A percentile compares a stretch with the other conserved stretches of the same genome.
phyloP scores from a whole-genome alignment of 148 eudicot species.

The Arbutus unedo region DNA sequence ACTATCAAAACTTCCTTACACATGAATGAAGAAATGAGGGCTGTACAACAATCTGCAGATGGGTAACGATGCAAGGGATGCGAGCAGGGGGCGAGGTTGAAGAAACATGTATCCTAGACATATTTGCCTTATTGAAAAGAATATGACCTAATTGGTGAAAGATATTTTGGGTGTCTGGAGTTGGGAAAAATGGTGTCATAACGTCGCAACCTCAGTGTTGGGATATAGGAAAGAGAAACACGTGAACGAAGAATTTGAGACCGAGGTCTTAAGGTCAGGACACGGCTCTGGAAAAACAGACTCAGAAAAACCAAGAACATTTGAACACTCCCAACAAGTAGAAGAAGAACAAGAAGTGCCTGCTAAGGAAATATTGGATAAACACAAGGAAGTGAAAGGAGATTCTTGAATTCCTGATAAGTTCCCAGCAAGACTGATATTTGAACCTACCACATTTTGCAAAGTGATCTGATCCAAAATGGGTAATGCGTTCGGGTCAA shows the following conservation, averaged over 20 bases:
- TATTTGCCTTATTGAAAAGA: constrained; percentile 34
- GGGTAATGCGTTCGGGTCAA: constrained; percentile 36
- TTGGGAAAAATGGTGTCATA: constrained; percentile 11
- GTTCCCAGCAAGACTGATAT: constrained; percentile 39
- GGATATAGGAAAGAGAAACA: constrained; percentile 29
- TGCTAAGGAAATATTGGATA: constrained; percentile 36
- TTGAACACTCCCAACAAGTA: constrained; percentile 42
- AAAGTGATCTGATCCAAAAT: constrained; percentile 33
- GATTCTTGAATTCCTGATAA: constrained; percentile 42
- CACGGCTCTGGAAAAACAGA: constrained; percentile 45
- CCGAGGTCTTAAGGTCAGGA: constrained; percentile 33
- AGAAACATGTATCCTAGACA: constrained; percentile 7
- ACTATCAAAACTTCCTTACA: constrained; percentile 47
- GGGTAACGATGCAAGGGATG: constrained; percentile 27
- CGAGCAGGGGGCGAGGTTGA: background rate
- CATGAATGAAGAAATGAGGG: constrained; percentile 53
- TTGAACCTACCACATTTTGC: constrained; percentile 30
- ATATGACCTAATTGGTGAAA: constrained; percentile 26
- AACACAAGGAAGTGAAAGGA: constrained; percentile 33
- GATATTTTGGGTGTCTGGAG: background rate
- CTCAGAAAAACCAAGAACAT: constrained; percentile 41
- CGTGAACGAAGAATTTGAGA: constrained; percentile 6
- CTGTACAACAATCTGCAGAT: constrained; percentile 51
- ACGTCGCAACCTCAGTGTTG: constrained; percentile 23
- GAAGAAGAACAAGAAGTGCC: constrained; percentile 25